Evolutionary conservation across 371 early-diverging fungal genomes (phyloP), one percentile per base, ranked within the genome.

Genomic region (Rhizomucor miehei): DNA sequence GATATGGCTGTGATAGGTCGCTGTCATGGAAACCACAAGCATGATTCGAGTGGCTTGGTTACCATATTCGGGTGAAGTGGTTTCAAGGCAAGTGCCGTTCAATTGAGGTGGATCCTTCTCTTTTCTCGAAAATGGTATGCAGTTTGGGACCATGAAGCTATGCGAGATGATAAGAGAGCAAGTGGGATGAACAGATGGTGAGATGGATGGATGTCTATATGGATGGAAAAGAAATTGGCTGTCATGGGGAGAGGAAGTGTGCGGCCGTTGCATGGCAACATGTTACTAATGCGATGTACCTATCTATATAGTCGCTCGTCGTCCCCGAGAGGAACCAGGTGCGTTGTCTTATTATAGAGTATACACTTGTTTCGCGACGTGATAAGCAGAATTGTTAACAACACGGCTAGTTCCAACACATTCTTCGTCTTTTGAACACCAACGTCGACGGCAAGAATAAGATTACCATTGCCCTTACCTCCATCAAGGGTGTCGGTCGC

Each of bases 371-470:
- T 16, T 23, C 21, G 13, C 13, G 24, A 37, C 37, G 19, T 14
- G 21, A 12, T 21, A 10, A 46, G 8, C 45, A 44, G n/a, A 12
- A 20, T n/a, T 36, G n/a, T 29, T 17, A n/a, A 11, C 8, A 49
- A 20, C 16, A 10, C 39, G 37, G 19, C 3, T 46, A 89, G 75
- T 94, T 98, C 87, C 97, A 96, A 83, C 93, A 94, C 87, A 99
- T 99, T 84, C 84, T 98, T 67, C 99, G 99, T 95, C 87, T 99
- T 55, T 92, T 95, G 77, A 99, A 99, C 91, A 99, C 99, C 81
- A 99, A 99, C 89, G 90, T 99, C 73, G 94, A 99, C 77, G 99
- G 99, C 63, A 92, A 90, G 77, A 84, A 86, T 67, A 96, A 93
- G 82, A 85, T 97, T 72, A 89, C 91, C 84, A 94, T 89, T 84